Conservation (phyloP, 2,329 filamentous ascomycete genomes). For the Delphinella strobiligena region DNA sequence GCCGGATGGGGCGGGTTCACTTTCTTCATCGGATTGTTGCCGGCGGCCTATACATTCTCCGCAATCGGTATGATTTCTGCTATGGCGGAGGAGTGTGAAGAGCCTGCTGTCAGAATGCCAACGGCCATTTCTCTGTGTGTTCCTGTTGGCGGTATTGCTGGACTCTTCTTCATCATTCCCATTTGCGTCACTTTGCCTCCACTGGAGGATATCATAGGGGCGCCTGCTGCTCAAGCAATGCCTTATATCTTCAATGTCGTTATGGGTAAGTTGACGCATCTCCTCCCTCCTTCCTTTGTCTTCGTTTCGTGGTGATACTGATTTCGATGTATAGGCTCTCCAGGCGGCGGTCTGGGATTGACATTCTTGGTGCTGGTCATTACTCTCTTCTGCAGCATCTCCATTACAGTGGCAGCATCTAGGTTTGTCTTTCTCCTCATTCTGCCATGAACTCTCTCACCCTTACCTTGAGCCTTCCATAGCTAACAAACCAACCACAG, state of each 20-base stretch:
- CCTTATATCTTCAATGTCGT: constrained; percentile 39
- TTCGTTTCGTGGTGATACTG: no score
- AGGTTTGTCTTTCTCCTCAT: no score
- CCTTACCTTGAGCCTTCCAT: no score
- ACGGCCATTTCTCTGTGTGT: constrained; percentile 41
- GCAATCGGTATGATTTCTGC: constrained; percentile 51
- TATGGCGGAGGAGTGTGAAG: constrained; percentile 49
- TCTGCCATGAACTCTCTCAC: no score
- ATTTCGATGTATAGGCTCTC: no score
- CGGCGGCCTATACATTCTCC: constrained; percentile 24
- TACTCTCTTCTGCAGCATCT: constrained; percentile 42
- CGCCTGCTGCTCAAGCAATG: constrained; percentile 36
- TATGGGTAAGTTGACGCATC: no score
- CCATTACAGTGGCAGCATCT: constrained; percentile 40
- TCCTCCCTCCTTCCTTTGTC: no score
- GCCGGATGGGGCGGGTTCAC: constrained; percentile 48
- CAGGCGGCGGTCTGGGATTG: constrained; percentile 34
- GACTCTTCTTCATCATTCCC: constrained; percentile 44
- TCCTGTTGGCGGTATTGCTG: constrained; percentile 41
- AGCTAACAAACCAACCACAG: no score
- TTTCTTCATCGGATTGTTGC: constrained; percentile 51
- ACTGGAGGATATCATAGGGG: constrained; percentile 31
- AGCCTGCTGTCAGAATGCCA: constrained; percentile 41
- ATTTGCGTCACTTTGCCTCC: constrained; percentile 40
- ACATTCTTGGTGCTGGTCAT: constrained; percentile 39